Evolutionary conservation across 371 early-diverging fungal species (phyloP).

Genomic region (Zychaea mexicana): DNA sequence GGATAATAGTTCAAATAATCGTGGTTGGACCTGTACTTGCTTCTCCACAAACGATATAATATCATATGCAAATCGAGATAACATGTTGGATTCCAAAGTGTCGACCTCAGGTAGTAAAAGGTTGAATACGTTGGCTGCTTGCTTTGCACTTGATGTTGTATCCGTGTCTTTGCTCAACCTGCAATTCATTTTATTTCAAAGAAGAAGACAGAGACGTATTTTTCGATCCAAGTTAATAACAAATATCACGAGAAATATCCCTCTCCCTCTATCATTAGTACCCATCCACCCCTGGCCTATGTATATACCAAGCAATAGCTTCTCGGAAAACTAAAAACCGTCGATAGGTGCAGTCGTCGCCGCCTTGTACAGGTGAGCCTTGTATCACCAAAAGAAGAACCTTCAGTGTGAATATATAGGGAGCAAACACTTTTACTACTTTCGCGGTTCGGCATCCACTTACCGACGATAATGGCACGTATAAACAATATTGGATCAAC

Average conservation of each 20-base stretch:
- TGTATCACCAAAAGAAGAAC: too few relatives aligned
- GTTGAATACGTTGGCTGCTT: constrained; percentile 27
- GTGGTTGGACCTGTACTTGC: constrained; percentile 39
- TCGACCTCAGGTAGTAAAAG: constrained; percentile 45
- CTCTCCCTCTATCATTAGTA: too few relatives aligned
- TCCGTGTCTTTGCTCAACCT: constrained; percentile 12
- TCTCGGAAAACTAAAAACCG: not conserved
- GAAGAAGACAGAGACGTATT: too few relatives aligned
- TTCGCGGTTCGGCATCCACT: too few relatives aligned
- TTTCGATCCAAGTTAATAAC: too few relatives aligned
- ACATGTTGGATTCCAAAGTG: constrained; percentile 10
- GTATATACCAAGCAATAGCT: not conserved
- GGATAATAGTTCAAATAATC: constrained; percentile 47
- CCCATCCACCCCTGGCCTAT: not conserved
- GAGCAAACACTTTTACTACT: not conserved
- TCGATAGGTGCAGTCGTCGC: not conserved
- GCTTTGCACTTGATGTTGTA: constrained; percentile 21
- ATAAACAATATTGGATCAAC: constrained; percentile 40
- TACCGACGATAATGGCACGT: constrained; percentile 49
- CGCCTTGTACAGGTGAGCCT: not conserved
- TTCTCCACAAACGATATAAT: constrained; percentile 22
- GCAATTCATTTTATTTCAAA: not conserved
- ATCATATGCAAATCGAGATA: constrained; percentile 17
- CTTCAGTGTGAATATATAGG: too few relatives aligned
- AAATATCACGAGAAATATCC: too few relatives aligned